Evolutionary conservation across 805 yeast genomes (phyloP).

Genomic region (Candida taoyuanica): DNA sequence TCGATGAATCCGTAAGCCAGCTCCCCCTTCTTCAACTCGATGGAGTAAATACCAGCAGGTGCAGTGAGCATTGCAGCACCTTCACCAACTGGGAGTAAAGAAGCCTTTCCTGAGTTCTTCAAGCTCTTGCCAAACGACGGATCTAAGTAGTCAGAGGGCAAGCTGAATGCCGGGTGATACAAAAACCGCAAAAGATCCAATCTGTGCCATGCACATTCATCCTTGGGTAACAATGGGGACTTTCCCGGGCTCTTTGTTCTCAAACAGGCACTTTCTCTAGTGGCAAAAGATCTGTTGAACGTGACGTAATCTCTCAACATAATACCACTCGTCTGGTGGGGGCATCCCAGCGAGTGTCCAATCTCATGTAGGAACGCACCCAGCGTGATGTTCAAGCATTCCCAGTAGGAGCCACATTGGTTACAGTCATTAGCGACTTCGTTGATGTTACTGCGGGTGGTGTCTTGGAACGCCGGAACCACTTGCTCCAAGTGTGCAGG

Average conservation of each 20-base stretch:
- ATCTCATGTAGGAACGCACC: conserved; percentile 97
- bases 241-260: conserved; percentile 49
- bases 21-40: conserved; percentile 55
- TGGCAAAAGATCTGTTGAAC: conserved; percentile 76
- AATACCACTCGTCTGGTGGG: conserved; percentile 86
- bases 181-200: conserved; percentile 73
- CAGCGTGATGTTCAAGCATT: conserved; percentile 74
- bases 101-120: conserved; percentile 37
- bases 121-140: conserved; percentile 29
- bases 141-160: conserved; percentile 61
- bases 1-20: conserved; percentile 51
- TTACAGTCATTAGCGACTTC: conserved; percentile 90
- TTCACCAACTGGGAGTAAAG: conserved; percentile 41
- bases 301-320: conserved; percentile 85
- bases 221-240: conserved; percentile 46
- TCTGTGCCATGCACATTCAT: conserved; percentile 85
- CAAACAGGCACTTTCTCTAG: conserved; percentile 56
- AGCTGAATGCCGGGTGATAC: conserved; percentile 72
- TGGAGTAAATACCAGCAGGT: conserved; percentile 62
- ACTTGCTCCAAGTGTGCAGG: conserved; percentile 78
- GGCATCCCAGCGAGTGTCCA: conserved; percentile 87
- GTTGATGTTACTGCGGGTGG: conserved; percentile 51
- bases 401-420: conserved; percentile 88
- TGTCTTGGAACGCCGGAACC: conserved; percentile 64
- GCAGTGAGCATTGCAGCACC: conserved; percentile 46